Evolutionary conservation across 169 alveolate species (phyloP).

Genomic region (Plasmodium blacklocki): DNA sequence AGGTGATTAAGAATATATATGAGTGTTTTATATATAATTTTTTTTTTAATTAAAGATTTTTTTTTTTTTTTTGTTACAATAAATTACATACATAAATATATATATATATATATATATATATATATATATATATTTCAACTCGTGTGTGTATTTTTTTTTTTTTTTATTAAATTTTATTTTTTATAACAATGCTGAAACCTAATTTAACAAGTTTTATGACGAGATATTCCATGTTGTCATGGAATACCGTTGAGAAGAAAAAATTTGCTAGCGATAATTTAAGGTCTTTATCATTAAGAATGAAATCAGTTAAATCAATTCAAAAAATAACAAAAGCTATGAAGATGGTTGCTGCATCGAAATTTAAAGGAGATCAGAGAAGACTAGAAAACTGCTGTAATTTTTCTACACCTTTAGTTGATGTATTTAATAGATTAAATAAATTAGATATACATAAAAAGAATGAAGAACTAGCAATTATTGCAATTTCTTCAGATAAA

Average conservation of each 20-base stretch:
- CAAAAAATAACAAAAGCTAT: constrained; percentile 94
- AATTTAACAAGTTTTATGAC: constrained; percentile 3
- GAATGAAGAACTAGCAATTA: constrained; percentile 51
- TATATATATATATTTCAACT: background rate
- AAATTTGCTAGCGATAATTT: constrained; percentile 85
- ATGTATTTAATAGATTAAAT: constrained; percentile 56
- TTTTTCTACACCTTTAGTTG: constrained; percentile 76
- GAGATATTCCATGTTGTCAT: constrained; percentile 1
- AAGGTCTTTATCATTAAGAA: constrained; percentile 90
- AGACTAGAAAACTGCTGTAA: constrained; percentile 83
- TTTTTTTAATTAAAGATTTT: too few species aligned
- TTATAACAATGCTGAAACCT: constrained; percentile 8
- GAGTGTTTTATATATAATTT: too few species aligned
- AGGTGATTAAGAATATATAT: too few species aligned
- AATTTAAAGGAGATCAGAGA: constrained; percentile 92
- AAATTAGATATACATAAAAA: constrained; percentile 37
- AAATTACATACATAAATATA: background rate
- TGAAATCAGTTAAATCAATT: constrained; percentile 94
- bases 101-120: background rate
- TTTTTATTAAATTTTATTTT: too few species aligned
- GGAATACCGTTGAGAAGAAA: constrained; percentile 44
- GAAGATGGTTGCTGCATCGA: constrained; percentile 98
- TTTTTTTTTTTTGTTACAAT: too few species aligned
- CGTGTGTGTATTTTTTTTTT: background rate
- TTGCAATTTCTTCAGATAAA: constrained; percentile 81